Percentiles rank a stretch among this genome's conserved stretches.
Evolutionary conservation across 768 basidiomycete species (phyloP).

Genomic region (Hemileccinum impolitum): DNA sequence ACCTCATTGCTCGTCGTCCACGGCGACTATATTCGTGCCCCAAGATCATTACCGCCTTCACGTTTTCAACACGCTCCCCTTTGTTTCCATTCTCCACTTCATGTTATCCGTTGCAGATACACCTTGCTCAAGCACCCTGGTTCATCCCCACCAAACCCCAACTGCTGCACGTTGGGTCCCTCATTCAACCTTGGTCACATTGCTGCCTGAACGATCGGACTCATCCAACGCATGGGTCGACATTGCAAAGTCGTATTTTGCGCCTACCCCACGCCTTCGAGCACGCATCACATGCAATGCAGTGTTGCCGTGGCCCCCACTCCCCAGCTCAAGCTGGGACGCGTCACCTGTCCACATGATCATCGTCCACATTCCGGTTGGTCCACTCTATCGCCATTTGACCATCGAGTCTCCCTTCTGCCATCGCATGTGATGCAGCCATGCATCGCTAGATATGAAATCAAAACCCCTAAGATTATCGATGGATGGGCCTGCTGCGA

Average conservation of each 20-base stretch:
- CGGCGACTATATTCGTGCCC: conserved; percentile 5
- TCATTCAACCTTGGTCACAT: no score
- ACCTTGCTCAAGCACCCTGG: conserved; percentile 7
- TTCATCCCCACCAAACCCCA: conserved; percentile 12
- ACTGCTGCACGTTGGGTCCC: not conserved
- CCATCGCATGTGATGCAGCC: conserved; percentile 13
- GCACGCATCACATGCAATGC: conserved; percentile 14
- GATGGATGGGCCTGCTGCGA: conserved; percentile 16
- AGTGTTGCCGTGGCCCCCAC: conserved; percentile 10
- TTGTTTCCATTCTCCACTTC: conserved; percentile 18
- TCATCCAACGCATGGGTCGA: not conserved
- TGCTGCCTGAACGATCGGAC: conserved; percentile 12
- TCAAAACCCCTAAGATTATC: conserved; percentile 25
- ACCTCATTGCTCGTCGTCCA: conserved; percentile 1
- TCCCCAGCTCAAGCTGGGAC: conserved; percentile 7
- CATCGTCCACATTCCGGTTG: not conserved
- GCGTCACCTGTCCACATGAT: conserved; percentile 9
- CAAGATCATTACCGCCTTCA: conserved; percentile 24
- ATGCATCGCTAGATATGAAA: conserved; percentile 28
- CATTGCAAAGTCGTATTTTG: not conserved
- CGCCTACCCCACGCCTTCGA: conserved; percentile 8
- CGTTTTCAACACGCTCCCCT: conserved; percentile 18
- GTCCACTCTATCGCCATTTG: conserved; percentile 21
- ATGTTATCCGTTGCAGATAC: conserved; percentile 13
- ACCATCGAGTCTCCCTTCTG: conserved; percentile 11